These are phyloP conservation scores for Candida ficus DNA, from an alignment of 805 yeast species.

Conservation along the genomic window DNA sequence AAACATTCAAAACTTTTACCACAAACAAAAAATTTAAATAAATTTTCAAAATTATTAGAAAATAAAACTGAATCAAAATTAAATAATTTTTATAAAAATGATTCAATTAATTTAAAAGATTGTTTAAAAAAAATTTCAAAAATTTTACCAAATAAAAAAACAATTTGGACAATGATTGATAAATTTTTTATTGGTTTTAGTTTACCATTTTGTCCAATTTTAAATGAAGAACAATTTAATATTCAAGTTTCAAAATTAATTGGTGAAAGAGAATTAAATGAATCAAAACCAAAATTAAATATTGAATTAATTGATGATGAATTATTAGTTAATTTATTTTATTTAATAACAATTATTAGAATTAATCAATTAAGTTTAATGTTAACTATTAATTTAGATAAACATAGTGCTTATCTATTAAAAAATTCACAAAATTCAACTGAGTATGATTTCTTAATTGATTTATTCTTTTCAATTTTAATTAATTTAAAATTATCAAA, in stretches of 20 bases:
- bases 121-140: constrained; percentile 27
- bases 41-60: constrained; percentile 13
- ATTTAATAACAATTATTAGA: constrained; percentile 16
- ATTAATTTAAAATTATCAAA: constrained; percentile 6
- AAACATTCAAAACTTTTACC: not conserved
- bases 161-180: constrained; percentile 53
- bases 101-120: constrained; percentile 13
- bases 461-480: constrained; percentile 11
- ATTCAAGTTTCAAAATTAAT: constrained; percentile 36
- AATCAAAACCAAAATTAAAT: constrained; percentile 23
- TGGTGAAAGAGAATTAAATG: constrained; percentile 32
- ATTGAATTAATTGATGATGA: constrained; percentile 16
- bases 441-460: constrained; percentile 19
- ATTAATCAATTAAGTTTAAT: constrained; percentile 15
- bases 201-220: constrained; percentile 54
- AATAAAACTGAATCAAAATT: constrained; percentile 13
- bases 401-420: constrained; percentile 8
- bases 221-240: constrained; percentile 49
- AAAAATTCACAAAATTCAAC: constrained; percentile 10
- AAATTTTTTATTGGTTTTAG: constrained; percentile 40
- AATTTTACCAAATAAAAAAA: constrained; percentile 46
- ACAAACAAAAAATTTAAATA: constrained; percentile 3
- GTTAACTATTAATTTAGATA: constrained; percentile 12
- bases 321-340: constrained; percentile 11
- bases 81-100: constrained; percentile 17